Conservation (phyloP, 768 basidiomycete species). For the Mycena capillaripes region DNA sequence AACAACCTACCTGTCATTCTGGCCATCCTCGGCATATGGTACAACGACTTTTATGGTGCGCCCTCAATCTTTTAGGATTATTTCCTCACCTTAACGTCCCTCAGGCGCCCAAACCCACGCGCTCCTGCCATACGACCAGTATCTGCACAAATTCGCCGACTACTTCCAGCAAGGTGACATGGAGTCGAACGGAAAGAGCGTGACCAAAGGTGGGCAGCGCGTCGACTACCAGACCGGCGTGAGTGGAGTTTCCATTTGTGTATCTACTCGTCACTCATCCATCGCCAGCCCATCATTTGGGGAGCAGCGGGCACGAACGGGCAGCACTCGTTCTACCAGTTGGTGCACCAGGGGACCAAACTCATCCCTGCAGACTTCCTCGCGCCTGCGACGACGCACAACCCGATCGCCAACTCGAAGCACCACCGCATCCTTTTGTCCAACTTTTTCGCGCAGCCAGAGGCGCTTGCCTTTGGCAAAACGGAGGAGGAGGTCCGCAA, state of each 20-base stretch:
- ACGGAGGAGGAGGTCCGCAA: slow-evolving; percentile 87
- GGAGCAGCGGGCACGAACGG: slow-evolving; percentile 98
- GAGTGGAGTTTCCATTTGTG: slow-evolving; percentile 46
- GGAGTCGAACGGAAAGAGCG: slow-evolving; percentile 98
- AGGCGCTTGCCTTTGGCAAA: slow-evolving; percentile 98
- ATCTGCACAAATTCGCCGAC: slow-evolving; percentile 98
- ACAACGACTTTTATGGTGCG: slow-evolving; percentile 95
- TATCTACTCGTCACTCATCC: background rate
- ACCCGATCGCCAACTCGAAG: slow-evolving; percentile 88
- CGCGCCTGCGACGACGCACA: slow-evolving; percentile 90
- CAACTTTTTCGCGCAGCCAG: slow-evolving; percentile 99
- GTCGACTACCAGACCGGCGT: slow-evolving; percentile 98
- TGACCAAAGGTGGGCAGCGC: slow-evolving; percentile 93
- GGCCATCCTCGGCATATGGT: slow-evolving; percentile 95
- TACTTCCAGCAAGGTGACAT: slow-evolving; percentile 99
- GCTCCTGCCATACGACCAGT: slow-evolving; percentile 97
- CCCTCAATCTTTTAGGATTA: background rate
- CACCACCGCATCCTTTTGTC: slow-evolving; percentile 98
- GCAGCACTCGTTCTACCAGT: slow-evolving; percentile 99
- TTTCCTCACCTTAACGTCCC: background rate
- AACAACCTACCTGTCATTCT: slow-evolving; percentile 93
- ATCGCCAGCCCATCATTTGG: slow-evolving; percentile 93
- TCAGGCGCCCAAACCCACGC: slow-evolving; percentile 93
- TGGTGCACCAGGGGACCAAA: slow-evolving; percentile 95
- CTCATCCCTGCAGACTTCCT: slow-evolving; percentile 93